Conservation (phyloP, 805 yeast genomes). For the Saccharomycopsis oosterbeekiorum region DNA sequence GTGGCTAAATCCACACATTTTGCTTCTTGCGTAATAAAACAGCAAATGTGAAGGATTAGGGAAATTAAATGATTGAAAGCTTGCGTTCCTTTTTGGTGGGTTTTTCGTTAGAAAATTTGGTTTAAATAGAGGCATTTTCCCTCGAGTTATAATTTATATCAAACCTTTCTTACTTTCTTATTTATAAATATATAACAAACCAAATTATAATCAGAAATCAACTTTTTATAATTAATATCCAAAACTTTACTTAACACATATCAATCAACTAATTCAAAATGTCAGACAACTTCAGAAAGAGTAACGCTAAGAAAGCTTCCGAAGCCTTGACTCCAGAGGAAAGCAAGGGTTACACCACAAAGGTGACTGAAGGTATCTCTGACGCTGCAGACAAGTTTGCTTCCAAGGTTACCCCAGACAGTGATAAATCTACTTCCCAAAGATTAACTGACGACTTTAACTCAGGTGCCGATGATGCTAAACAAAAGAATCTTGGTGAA, state of each 20-base stretch:
- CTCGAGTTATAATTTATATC: no score
- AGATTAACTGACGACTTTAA: conserved; percentile 45
- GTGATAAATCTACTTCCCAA: conserved; percentile 55
- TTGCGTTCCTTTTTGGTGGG: no score
- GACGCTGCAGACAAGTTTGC: conserved; percentile 59
- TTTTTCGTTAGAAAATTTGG: no score
- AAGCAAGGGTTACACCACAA: conserved; percentile 52
- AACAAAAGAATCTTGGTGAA: conserved; percentile 32
- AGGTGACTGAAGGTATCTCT: conserved; percentile 63
- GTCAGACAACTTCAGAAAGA: conserved; percentile 56
- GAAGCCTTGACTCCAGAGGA: conserved; percentile 65
- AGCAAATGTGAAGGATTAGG: no score
- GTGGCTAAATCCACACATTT: no score
- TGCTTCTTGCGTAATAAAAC: no score
- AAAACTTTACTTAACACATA: not conserved
- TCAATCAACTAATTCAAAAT: conserved; percentile 1
- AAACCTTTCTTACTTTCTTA: not conserved
- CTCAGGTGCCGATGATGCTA: conserved; percentile 45
- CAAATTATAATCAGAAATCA: not conserved
- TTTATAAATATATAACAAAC: not conserved
- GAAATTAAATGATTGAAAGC: no score
- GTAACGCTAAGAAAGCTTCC: conserved; percentile 54
- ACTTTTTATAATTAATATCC: not conserved
- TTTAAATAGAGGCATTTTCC: no score
- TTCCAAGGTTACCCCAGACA: conserved; percentile 49